Base-by-base conservation (phyloP, 257 asterid species). In the Petunia secreta region DNA sequence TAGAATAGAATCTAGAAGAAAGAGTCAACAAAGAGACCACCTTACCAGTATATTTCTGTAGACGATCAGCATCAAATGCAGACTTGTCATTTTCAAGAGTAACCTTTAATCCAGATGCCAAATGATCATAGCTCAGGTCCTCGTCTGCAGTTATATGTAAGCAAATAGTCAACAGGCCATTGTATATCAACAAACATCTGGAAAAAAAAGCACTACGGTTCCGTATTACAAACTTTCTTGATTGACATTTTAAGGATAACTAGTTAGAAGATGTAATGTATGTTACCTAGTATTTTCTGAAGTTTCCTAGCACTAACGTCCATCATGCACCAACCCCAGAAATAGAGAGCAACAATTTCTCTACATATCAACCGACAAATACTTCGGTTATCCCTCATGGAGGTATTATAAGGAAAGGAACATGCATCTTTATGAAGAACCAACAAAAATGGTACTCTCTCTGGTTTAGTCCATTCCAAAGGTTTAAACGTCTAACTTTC, bases 21-120 rank as follows among this genome's bases (percentile, higher is more conserved):
- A 25, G 38, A 67, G 54, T 41, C 54, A 25, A 7, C 54, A 67
- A 34, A 34, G 60, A 71, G 48, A 48, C 62, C 77, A 46, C 25
- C 77, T 37, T 91, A 92, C 99, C 99, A n/a, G 94, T 92, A 87
- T 89, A 92, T 82, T 90, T 94, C 86, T 91, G 98, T 63, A 96
- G 86, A 46, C 97, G 93, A 81, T 89, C 97, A 2, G 98, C 99
- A 89, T 94, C 97, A 65, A 94, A 92, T 66, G 97, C 98, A 75
- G 95, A 88, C 81, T 87, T 89, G 84, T 96, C 98, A 67, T 85
- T 89, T 84, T 87, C 88, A 82, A 94, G 97, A 83, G 96, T 91
- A 84, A 78, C 95, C 89, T 91, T 94, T 76, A 96, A 68, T 67
- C 99, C 98, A 57, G 87, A 89, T 79, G 98, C 99, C 85, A 96